Evolutionary conservation across 139 green algal genomes (phyloP).

Genomic region (Desmodesmus armatus): DNA sequence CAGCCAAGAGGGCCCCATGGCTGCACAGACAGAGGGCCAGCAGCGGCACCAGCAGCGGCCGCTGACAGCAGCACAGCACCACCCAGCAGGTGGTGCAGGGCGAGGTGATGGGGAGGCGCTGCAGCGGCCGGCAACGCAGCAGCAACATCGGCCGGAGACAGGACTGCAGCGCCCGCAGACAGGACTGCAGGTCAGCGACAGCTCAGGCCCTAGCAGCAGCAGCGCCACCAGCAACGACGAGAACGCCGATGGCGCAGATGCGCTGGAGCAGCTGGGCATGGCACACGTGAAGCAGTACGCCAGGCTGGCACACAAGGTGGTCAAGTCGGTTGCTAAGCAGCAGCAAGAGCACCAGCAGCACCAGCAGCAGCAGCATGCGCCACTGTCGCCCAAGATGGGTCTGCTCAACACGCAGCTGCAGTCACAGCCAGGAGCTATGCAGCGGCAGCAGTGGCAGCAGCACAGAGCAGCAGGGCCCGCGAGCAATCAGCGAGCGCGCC

Average conservation of each 20-base stretch:
- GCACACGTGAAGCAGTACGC: constrained; percentile 25
- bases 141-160: neutral
- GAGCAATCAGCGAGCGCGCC: no score
- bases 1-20: neutral
- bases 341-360: constrained; percentile 1
- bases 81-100: neutral
- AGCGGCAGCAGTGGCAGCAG: constrained; percentile 7
- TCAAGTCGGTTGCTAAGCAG: constrained; percentile 4
- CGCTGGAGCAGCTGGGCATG: neutral
- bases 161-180: neutral
- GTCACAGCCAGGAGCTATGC: neutral
- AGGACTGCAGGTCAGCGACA: neutral
- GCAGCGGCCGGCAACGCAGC: neutral
- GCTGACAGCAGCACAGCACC: neutral
- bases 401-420: constrained; percentile 1
- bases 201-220: constrained; percentile 13
- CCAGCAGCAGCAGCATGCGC: constrained; percentile 13
- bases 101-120: no score
- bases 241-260: constrained; percentile 18
- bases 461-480: neutral
- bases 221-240: constrained; percentile 14
- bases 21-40: neutral
- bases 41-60: neutral
- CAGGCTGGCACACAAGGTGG: constrained; percentile 1
- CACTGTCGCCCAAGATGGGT: neutral